Evolutionary conservation across 345 rosid genomes (phyloP).

Genomic region (Litchi chinensis): DNA sequence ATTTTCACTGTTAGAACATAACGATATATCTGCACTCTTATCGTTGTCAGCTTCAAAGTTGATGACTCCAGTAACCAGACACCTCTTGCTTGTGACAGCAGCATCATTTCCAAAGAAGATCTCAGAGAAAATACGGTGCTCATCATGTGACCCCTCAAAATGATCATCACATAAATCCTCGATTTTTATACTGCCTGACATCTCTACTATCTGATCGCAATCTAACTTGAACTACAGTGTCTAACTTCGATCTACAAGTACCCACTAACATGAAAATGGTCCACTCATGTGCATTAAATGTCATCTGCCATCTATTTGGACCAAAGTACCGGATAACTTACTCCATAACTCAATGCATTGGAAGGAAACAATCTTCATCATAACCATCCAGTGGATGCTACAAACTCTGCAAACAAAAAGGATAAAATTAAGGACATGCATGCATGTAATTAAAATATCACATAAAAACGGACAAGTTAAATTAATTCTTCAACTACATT

Average conservation of each 20-base stretch:
- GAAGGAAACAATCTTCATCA: background rate
- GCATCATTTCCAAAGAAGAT: constrained; percentile 53
- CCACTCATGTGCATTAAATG: background rate
- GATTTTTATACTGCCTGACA: constrained; percentile 34
- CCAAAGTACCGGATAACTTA: background rate
- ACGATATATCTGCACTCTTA: constrained; percentile 42
- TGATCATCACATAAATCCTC: constrained; percentile 45
- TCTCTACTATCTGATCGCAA: constrained; percentile 35
- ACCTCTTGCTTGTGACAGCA: constrained; percentile 42
- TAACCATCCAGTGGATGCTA: constrained; percentile 8
- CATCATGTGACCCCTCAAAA: constrained; percentile 65
- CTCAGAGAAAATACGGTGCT: constrained; percentile 55
- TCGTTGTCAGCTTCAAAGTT: constrained; percentile 45
- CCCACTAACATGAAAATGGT: background rate
- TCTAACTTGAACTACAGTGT: constrained; percentile 5
- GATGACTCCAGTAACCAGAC: constrained; percentile 50
- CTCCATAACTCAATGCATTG: background rate
- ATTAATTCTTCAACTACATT: background rate
- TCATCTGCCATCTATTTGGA: constrained; percentile 2
- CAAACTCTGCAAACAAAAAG: constrained; percentile 16
- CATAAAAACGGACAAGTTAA: background rate
- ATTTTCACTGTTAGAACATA: constrained; percentile 56
- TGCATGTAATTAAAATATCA: background rate
- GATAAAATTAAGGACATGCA: constrained; percentile 1
- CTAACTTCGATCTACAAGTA: constrained; percentile 12